These are phyloP conservation scores for Zychaea mexicana DNA, from an alignment of 371 early-diverging fungal species.

Conservation along the genomic window DNA sequence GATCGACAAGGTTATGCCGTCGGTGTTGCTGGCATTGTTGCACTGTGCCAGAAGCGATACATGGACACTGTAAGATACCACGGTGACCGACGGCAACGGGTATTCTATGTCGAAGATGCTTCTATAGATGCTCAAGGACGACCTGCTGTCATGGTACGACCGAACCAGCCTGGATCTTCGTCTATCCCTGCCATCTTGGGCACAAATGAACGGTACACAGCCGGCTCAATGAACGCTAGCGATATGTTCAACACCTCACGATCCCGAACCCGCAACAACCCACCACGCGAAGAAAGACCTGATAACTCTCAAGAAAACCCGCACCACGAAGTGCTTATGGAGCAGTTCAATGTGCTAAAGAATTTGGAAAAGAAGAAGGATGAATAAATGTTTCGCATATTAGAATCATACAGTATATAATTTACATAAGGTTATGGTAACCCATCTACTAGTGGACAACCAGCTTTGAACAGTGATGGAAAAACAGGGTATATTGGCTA, in stretches of 20 bases:
- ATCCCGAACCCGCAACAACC: neutral
- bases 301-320: conserved; percentile 21
- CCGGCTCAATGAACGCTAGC: conserved; percentile 18
- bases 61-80: conserved; percentile 25
- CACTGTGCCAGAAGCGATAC: conserved; percentile 42
- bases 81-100: conserved; percentile 46
- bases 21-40: conserved; percentile 72
- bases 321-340: conserved; percentile 17
- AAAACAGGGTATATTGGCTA: neutral
- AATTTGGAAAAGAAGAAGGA: neutral
- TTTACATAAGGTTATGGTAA: no score
- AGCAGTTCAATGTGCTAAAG: neutral
- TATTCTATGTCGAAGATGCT: conserved; percentile 68
- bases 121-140: conserved; percentile 64
- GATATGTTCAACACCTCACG: conserved; percentile 18
- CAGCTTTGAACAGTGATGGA: neutral
- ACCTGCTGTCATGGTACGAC: conserved; percentile 54
- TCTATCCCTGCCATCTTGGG: conserved; percentile 11
- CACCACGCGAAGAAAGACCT: neutral
- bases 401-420: neutral
- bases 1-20: conserved; percentile 51
- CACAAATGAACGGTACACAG: neutral
- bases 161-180: conserved; percentile 4
- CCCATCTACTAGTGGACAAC: no score
- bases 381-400: neutral